A percentile compares a stretch with the other conserved stretches of the same genome.
Conservation (phyloP, 78 protist genomes). For the Monosiga brevicollis region DNA sequence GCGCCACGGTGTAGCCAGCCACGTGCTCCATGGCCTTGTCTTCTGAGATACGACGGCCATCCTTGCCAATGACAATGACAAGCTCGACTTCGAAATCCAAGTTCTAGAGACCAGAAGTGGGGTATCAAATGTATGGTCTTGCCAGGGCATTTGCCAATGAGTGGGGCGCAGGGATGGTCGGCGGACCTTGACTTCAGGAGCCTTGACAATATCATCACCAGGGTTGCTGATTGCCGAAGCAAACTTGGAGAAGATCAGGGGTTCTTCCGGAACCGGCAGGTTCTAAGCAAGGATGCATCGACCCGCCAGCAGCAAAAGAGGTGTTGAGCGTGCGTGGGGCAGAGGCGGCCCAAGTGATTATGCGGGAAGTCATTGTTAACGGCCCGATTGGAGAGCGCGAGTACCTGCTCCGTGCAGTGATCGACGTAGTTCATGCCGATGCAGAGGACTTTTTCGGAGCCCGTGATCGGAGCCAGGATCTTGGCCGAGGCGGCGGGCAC, state of each 20-base stretch:
- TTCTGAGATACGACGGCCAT: background rate
- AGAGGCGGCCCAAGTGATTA: no score
- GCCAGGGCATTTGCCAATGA: background rate
- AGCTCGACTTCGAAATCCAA: constrained; percentile 21
- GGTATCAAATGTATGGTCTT: background rate
- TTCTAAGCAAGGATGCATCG: no score
- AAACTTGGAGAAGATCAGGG: constrained; percentile 11
- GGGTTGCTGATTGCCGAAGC: background rate
- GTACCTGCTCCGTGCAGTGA: constrained; percentile 20
- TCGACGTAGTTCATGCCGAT: constrained; percentile 26
- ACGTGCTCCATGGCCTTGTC: background rate
- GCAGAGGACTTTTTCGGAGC: constrained; percentile 1
- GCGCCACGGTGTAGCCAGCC: constrained; percentile 16
- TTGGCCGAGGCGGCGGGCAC: background rate
- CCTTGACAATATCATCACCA: background rate
- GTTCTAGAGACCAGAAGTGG: background rate
- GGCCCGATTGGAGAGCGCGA: background rate
- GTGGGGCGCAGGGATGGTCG: no score
- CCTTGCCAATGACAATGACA: constrained; percentile 1
- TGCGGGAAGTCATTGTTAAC: no score
- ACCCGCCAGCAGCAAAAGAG: no score
- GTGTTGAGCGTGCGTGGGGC: no score
- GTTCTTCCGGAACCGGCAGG: constrained; percentile 14
- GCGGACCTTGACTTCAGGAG: background rate
- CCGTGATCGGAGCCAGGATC: background rate